Evolutionary conservation across 805 yeast genomes (phyloP), one percentile per base, ranked within the genome.

Genomic region (Saccharomycopsis fermentans): DNA sequence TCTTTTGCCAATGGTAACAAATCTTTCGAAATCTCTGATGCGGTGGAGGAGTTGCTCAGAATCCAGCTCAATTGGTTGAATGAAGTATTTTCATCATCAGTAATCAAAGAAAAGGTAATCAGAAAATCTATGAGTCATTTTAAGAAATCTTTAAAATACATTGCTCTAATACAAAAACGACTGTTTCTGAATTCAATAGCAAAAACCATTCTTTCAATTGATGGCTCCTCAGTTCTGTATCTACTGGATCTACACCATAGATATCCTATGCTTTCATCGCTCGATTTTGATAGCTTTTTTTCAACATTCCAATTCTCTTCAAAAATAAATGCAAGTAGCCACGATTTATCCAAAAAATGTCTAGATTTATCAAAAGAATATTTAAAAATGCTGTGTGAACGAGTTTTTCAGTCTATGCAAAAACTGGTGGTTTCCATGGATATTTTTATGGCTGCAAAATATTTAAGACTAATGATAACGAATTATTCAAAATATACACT

Each of bases 181-280:
- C 50, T 21, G 26, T 43, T 43, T 43, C 50, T 43, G 50, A 43
- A 43, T 21, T 43, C 29, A 1, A 16, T 43, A 24, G 26, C 50
- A 43, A 43, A 43, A 43, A 43, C 50, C 26, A 19, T 43, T 24
- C 50, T 43, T 11, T 43, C 50, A 19, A 43, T 43, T 43, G 50
- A 43, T 43, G 26, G 12, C 26, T 43, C 50, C 6, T 43, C 50
- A 17, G 29, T 24, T 24, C 50, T 43, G 29, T 43, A 43, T 43
- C 50, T 43, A 24, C 50, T 43, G 50, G 50, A 43, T 43, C 50
- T 43, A 24, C 29, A 43, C 24, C 50, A 43, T 43, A 43, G 50
- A 43, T 43, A 43, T 24, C 29, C 50, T 21, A 43, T 43, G 50
- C 50, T 43, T 43, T 14, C 50, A 2, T 43, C 50, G 12, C 50